Base-by-base conservation (phyloP, 371 early-diverging fungal species). In the Mucor racemosus region DNA sequence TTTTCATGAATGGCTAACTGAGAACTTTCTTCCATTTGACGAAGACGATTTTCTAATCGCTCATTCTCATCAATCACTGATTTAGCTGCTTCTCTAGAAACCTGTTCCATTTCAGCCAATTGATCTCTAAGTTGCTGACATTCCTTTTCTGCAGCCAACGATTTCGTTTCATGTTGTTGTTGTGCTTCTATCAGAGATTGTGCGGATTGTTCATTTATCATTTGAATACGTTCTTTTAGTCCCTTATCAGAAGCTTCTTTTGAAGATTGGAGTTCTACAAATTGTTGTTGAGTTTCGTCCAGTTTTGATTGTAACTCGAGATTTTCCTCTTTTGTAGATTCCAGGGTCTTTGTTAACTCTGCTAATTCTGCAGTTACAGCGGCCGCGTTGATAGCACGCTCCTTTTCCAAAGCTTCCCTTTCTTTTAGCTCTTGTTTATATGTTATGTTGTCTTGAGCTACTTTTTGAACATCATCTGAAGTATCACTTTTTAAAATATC, bases 11-110 rank as follows among this genome's bases (percentile, higher is more conserved):
- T 40, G 14, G 36, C 40, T 40, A 17, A 17, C 11, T 62, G 54
- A 35, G 55, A 42, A 33, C 21, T 56, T 7, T 35, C 36, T 31
- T 62, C 42, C 7, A 53, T 13, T 14, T 53, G 26, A 31, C 55
- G 63, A 8, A 58, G 7, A n/a, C 58, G 55, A 15, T 64, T 48
- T 21, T 68, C 60, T 26, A 63, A 10, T 14, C 46, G 53, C 13
- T 68, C 64, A 38, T 68, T 68, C 36, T 64, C 64, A 40, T 63
- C 59, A 9, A 68, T 50, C 0, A 68, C 59, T 0, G 62, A 40
- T 40, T 39, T 21, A 34, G 68, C 64, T 19, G 68, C 48, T 35
- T 63, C 34, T 36, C 38, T 62, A 14, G 64, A 68, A 7, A 54
- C 41, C 7, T 41, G 34, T 56, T 64, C 65, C 17, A 64, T 60